Base-by-base conservation (phyloP, 768 basidiomycete genomes). In the Lanmaoa rubissima region DNA sequence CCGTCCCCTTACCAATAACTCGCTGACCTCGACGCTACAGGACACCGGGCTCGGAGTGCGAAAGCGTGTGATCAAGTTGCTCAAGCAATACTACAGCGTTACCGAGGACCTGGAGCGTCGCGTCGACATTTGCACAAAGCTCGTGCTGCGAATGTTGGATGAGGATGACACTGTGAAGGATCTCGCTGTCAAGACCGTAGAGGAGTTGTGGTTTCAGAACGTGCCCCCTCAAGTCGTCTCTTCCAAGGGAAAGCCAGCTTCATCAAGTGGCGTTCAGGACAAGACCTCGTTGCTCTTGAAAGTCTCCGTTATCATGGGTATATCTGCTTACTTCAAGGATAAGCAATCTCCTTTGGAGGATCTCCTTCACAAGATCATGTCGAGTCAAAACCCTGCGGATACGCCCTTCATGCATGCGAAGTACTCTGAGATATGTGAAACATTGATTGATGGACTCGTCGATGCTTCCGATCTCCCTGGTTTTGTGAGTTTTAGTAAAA, bases 131-230 rank as follows among this genome's bases (percentile, higher is more conserved):
- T 85, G 88, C 58, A 85, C 82, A 1, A 84, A 86, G 54, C 80
- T 99, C 21, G 86, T 97, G 3, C 75, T 87, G 35, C 84, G 95
- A 14, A 89, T 94, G 78, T 69, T 87, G 41, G 97, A 99, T 63
- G 94, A 97, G 67, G 97, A 99, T 67, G 94, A 98, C 45, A 86
- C 85, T 24, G 21, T 99, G 60, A 96, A 92, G 77, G 96, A 98
- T 51, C 81, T 98, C 16, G 93, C 96, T 0, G 76, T 90, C 62
- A 95, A 93, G 69, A 86, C 92, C 0, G 73, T 98, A 38, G 93
- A 95, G 62, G 95, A 98, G 60, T 74, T 98, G 4, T 94, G 94
- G 91, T 96, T 98, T 68, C 78, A 81, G 42, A 74, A 71, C 21
- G 31, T 62, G 9, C 44, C 65, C 4, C 61, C 72, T 12, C 71